These are phyloP conservation scores for Hydnomerulius pinastri DNA, from an alignment of 768 basidiomycete species.

Conservation along the genomic window DNA sequence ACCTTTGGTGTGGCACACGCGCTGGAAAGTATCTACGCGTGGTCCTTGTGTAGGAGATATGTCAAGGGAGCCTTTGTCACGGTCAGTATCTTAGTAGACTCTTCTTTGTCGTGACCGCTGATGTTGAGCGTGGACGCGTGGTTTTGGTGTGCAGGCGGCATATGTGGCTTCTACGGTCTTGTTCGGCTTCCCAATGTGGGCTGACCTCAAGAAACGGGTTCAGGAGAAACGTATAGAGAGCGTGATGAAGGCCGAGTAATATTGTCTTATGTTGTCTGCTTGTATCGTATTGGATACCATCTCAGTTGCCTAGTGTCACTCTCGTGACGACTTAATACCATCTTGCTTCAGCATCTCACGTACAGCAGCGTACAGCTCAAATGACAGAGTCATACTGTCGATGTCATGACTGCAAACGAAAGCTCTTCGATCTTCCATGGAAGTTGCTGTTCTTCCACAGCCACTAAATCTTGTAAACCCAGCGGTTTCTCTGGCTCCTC, in stretches of 20 bases:
- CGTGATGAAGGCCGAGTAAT: conserved; percentile 71
- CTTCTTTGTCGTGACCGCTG: neutral
- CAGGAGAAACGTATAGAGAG: conserved; percentile 74
- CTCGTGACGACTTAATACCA: too few relatives aligned
- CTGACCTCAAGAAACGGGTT: conserved; percentile 55
- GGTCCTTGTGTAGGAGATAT: conserved; percentile 32
- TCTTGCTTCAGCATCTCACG: too few relatives aligned
- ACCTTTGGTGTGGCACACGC: conserved; percentile 12
- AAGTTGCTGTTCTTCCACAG: too few relatives aligned
- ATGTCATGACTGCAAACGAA: too few relatives aligned
- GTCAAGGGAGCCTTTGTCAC: conserved; percentile 18
- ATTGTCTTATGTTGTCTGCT: too few relatives aligned
- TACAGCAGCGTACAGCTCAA: too few relatives aligned
- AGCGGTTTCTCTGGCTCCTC: too few relatives aligned
- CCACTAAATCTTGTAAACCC: too few relatives aligned
- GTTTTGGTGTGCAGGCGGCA: conserved; percentile 38
- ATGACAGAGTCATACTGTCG: too few relatives aligned
- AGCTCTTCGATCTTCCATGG: too few relatives aligned
- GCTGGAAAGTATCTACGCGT: conserved; percentile 30
- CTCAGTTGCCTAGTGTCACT: too few relatives aligned
- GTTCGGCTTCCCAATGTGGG: conserved; percentile 57
- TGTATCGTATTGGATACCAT: too few relatives aligned
- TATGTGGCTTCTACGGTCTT: conserved; percentile 56
- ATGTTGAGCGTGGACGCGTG: neutral
- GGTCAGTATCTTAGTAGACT: conserved; percentile 9